Base-by-base conservation (phyloP, 2,329 filamentous ascomycete genomes). In the Cladosporium sp. region DNA sequence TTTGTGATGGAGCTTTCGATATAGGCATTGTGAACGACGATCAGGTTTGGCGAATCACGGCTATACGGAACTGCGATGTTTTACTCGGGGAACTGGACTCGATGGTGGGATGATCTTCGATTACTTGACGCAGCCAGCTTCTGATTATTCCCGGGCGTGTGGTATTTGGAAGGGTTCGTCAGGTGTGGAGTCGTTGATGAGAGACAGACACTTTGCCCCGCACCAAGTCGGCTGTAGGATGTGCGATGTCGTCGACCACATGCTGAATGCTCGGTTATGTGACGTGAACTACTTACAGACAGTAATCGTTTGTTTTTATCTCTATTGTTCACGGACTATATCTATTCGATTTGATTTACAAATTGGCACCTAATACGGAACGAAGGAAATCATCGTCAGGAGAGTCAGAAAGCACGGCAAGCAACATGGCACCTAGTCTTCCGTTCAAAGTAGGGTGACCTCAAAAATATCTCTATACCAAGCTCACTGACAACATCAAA, bases 391-490 rank as follows among this genome's bases (percentile, higher is more conserved):
- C 11, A 38, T 7, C 12, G 8, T 43, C 19, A 30, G n/a, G 34
- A 18, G 43, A 52, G 48, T 43, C 54, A 43, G 19, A 12, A 27
- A 30, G 7, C 9, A 19, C 24, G 9, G 18, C 32, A 37, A 24
- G 36, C 7, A 54, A 39, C 32, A 68, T 69, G 63, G 62, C 65
- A 47, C 56, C 59, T 24, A 60, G 64, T 48, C 62, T 75, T 19
- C 73, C 72, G 1, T 75, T 75, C 64, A 71, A 74, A 66, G 72
- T 73, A 54, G 3, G 15, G 7, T 15, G 12, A 4, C 12, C n/a
- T n/a, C n/a, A n/a, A n/a, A 27, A 22, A 17, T 18, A 47, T 20
- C 19, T 36, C n/a, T n/a, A n/a, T 27, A 5, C 22, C 22, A 27
- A 27, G 9, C 9, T 50, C 18, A 50, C 50, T 48, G n/a, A 54